Evolutionary conservation across 208 protist genomes (phyloP).

Genomic region (Wallacemonas sp.): DNA sequence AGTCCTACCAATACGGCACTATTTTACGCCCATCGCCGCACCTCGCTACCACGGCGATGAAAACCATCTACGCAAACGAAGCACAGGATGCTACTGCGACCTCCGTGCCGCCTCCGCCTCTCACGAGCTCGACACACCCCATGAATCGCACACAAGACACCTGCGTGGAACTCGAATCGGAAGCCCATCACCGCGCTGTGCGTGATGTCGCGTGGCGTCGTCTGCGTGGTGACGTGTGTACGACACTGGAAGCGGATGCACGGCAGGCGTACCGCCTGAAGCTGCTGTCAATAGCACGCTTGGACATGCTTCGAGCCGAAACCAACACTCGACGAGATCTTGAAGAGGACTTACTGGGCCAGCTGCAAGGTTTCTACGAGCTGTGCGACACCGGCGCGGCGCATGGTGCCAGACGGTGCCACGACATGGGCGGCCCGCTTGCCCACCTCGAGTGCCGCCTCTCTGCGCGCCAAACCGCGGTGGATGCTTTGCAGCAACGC

Average conservation of each 20-base stretch:
- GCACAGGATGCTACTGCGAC: slow-evolving; percentile 20
- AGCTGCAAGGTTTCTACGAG: slow-evolving; percentile 15
- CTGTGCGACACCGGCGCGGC: slow-evolving; percentile 3
- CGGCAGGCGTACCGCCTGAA: slow-evolving; percentile 25
- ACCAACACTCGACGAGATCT: slow-evolving; percentile 23
- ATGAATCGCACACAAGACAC: background rate
- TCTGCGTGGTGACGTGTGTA: background rate
- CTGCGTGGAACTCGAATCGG: background rate
- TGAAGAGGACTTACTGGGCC: slow-evolving; percentile 9
- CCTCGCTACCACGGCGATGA: background rate
- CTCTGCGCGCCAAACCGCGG: slow-evolving; percentile 15
- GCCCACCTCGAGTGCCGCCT: slow-evolving; percentile 21
- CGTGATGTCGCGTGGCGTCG: background rate
- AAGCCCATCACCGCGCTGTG: background rate
- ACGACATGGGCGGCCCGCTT: background rate
- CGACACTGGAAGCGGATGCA: slow-evolving; percentile 12
- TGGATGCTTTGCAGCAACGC: slow-evolving; percentile 8
- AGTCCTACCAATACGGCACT: background rate
- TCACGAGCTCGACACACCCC: background rate
- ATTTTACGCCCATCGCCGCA: background rate
- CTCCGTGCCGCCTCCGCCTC: no score
- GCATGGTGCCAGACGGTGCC: background rate
- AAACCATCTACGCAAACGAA: background rate
- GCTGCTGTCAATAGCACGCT: slow-evolving; percentile 15
- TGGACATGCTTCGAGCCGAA: slow-evolving; percentile 29